Conservation (phyloP, 2,329 filamentous ascomycete genomes). For the Drechslera avenae region DNA sequence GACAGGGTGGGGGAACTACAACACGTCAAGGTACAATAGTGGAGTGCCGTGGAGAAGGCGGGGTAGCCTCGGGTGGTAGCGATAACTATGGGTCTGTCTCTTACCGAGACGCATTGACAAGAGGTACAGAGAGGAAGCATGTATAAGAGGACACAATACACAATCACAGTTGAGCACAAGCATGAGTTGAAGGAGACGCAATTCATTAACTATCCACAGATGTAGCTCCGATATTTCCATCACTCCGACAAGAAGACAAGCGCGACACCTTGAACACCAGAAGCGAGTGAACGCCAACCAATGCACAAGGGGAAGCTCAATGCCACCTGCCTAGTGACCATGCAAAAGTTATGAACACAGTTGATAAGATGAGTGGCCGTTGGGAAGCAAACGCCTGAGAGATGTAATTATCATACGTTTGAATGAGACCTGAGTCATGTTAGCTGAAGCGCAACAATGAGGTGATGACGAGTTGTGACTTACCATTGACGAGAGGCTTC, state of each 20-base stretch:
- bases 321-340: conserved; percentile 31
- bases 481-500: conserved; percentile 41
- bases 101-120: neutral
- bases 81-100: neutral
- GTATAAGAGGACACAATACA: neutral
- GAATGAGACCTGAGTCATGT: conserved; percentile 30
- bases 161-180: conserved; percentile 1
- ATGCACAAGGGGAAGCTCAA: conserved; percentile 23
- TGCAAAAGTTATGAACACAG: conserved; percentile 49
- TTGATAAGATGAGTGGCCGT: conserved; percentile 36
- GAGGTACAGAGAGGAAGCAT: neutral
- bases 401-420: conserved; percentile 39
- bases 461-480: conserved; percentile 8
- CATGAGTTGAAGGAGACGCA: conserved; percentile 22
- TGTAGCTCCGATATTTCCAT: conserved; percentile 38
- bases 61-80: conserved; percentile 5
- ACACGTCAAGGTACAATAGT: neutral
- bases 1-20: neutral
- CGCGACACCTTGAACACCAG: conserved; percentile 22
- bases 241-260: conserved; percentile 29
- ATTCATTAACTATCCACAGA: conserved; percentile 50
- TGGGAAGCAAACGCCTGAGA: conserved; percentile 42
- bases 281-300: conserved; percentile 19
- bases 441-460: conserved; percentile 13
- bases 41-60: conserved; percentile 3